phyloP scores from a whole-genome alignment of 1,284 basidiomycete genomes.

The Irpex sp. region DNA sequence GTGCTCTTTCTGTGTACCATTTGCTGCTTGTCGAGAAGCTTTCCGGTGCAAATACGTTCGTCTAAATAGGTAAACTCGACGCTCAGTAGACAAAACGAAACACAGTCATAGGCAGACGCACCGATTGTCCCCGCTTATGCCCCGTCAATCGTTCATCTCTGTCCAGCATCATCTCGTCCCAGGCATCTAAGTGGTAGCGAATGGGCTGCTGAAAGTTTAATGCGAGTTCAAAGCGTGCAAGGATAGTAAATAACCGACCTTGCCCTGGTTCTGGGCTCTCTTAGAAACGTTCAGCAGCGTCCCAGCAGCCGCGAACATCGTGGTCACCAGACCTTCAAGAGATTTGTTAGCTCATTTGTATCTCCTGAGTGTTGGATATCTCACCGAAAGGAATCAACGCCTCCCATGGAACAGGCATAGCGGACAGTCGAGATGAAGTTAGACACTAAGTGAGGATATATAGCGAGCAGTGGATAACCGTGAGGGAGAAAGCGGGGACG shows the following conservation, averaged over 20 bases:
- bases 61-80: constrained; percentile 38
- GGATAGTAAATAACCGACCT: constrained; percentile 48
- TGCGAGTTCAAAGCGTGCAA: not conserved
- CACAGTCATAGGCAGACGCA: constrained; percentile 37
- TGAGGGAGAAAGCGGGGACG: constrained; percentile 13
- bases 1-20: constrained; percentile 64
- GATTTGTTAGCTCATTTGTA: not conserved
- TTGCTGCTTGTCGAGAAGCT: constrained; percentile 76
- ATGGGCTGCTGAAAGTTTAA: constrained; percentile 53
- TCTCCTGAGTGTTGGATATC: not conserved
- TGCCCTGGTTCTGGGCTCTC: constrained; percentile 82
- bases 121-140: constrained; percentile 79
- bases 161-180: constrained; percentile 96
- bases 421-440: not conserved
- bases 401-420: constrained; percentile 93
- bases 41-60: constrained; percentile 68
- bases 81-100: not conserved
- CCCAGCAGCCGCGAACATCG: constrained; percentile 87
- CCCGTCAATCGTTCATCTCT: constrained; percentile 89
- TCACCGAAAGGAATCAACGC: constrained; percentile 91
- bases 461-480: not conserved
- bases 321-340: constrained; percentile 74
- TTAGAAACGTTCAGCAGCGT: constrained; percentile 80
- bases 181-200: constrained; percentile 80
- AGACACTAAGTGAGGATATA: not conserved